A percentile compares a stretch with the other conserved stretches of the same genome.
These are phyloP conservation scores for Fusarium devonianum DNA, from an alignment of 2,329 filamentous ascomycete species.

Conservation along the genomic window DNA sequence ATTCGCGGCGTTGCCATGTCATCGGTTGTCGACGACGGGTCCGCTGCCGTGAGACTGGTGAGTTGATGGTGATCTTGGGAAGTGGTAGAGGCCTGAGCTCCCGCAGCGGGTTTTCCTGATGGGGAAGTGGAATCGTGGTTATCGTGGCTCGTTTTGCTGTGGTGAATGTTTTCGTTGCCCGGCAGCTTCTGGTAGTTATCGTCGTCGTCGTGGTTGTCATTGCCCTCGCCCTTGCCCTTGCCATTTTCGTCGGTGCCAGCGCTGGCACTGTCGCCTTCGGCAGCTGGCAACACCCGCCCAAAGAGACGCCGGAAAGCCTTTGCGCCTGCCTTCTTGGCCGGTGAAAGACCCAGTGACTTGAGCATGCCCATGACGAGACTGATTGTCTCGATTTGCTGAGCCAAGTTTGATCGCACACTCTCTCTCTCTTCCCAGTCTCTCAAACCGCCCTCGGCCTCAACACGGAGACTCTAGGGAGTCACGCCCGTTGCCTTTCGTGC, in stretches of 20 bases:
- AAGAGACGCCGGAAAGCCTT: slow-evolving; percentile 44
- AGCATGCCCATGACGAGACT: slow-evolving; percentile 43
- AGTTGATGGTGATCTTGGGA: not conserved
- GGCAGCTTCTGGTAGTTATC: slow-evolving; percentile 7
- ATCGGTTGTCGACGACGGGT: slow-evolving; percentile 4
- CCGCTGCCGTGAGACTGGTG: not conserved
- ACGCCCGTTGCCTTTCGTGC: not conserved
- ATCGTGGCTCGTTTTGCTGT: slow-evolving; percentile 4
- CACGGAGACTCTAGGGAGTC: not conserved
- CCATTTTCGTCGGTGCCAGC: slow-evolving; percentile 24
- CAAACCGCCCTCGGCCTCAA: not conserved
- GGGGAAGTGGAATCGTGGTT: not conserved
- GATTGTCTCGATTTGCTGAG: slow-evolving; percentile 4
- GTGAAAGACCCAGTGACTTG: slow-evolving; percentile 43
- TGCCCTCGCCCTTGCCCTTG: slow-evolving; percentile 16
- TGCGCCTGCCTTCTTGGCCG: slow-evolving; percentile 42
- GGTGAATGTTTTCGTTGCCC: slow-evolving; percentile 6
- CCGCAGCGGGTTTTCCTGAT: not conserved
- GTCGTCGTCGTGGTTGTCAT: slow-evolving; percentile 9
- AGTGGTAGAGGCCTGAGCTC: not conserved
- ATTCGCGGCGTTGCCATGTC: slow-evolving; percentile 33
- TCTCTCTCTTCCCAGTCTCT: not conserved
- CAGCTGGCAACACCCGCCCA: slow-evolving; percentile 40
- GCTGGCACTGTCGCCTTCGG: slow-evolving; percentile 24
- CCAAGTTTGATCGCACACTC: no score